Evolutionary conservation across 768 basidiomycete species (phyloP), one percentile per base, ranked within the genome.

Genomic region (Hygrophoropsis aurantiaca): DNA sequence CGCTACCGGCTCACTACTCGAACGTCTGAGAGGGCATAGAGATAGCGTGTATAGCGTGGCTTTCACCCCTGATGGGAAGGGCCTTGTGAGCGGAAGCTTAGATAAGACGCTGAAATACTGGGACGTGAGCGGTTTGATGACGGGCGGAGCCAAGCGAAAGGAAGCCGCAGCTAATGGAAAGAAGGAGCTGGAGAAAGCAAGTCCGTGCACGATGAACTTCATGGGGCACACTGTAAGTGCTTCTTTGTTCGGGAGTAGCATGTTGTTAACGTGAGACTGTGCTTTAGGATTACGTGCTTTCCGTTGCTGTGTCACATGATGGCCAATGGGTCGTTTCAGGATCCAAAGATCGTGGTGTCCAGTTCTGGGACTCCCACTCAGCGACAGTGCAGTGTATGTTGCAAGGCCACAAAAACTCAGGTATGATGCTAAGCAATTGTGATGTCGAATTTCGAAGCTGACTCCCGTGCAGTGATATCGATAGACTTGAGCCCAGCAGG

Each of bases 281-380:
- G 30, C 15, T 2, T 27, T 55, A 83, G 81, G 85, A 87, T 62
- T 87, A 85, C 49, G 85, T 87, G 49, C 73, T 87, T 42, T 81
- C 80, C 38, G 84, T 85, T 38, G 83, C 82, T 16, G 90, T 94
- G 40, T 92, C 90, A 38, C 87, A 92, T 53, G 94, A 97, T 66
- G 91, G 90, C 4, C 83, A 90, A 54, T 87, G 93, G 90, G 87
- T 98, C 56, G 94, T 97, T 10, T 94, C 91, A 10, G 95, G 97
- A 42, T 86, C 84, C 27, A 97, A 97, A 71, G 97, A 99, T 64
- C 87, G 97, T 11, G 88, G 92, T 1, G 94, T 99, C 46, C 91
- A 94, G 65, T 93, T 95, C 63, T 92, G 90, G 85, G 90, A 94
- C 61, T 82, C 90, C 43, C 75, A 80, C 53, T 78, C 77, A 11